Conservation (phyloP, 2,329 filamentous ascomycete genomes). For the Claviceps cyperi region DNA sequence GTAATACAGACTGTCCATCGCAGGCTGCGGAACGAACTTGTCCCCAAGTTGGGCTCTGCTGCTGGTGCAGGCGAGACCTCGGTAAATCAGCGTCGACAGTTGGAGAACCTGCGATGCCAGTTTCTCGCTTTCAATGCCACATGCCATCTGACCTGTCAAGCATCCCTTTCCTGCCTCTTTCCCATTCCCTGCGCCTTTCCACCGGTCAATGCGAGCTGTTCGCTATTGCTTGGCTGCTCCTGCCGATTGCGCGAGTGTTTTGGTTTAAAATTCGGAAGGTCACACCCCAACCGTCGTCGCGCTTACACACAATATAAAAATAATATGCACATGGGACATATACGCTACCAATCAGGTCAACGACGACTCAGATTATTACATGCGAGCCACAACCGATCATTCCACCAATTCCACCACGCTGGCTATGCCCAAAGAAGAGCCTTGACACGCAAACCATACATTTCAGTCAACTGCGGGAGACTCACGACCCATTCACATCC, state of each 20-base stretch:
- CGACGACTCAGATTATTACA: not conserved
- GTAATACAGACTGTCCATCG: not conserved
- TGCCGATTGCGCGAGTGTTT: not conserved
- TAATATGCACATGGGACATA: not conserved
- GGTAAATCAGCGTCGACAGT: not conserved
- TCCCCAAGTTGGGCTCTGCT: not conserved
- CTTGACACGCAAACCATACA: not conserved
- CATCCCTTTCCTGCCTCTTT: not conserved
- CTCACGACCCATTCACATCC: not conserved
- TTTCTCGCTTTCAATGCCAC: not conserved
- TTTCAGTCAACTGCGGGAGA: not conserved
- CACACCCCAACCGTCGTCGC: not conserved
- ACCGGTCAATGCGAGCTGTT: not conserved
- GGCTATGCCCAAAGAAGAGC: not conserved
- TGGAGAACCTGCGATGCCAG: not conserved
- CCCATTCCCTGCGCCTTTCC: not conserved
- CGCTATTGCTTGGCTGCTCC: not conserved
- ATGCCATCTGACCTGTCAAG: conserved; percentile 2
- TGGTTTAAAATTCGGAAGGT: not conserved
- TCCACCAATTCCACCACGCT: not conserved
- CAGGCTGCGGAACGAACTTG: conserved; percentile 1
- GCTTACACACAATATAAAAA: not conserved
- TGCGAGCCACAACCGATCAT: not conserved
- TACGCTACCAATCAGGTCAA: not conserved
- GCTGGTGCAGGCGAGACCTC: not conserved